Conservation (phyloP, 306 rosid species). For the Dryas octopetala region DNA sequence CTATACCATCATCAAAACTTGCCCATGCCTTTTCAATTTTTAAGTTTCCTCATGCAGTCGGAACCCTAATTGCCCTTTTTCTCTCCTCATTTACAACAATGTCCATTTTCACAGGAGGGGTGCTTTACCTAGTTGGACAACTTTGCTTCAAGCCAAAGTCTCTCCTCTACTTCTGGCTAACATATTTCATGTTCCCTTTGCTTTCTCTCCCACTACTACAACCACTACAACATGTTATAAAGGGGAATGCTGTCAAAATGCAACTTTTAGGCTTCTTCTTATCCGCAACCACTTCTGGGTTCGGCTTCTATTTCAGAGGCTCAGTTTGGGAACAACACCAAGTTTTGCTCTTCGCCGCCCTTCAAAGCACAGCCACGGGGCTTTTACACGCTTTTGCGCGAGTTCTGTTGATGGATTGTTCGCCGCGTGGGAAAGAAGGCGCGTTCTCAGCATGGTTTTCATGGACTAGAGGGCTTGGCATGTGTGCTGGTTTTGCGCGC, state of each 20-base stretch:
- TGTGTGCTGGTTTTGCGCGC: slow-evolving; percentile 54
- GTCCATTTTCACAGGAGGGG: slow-evolving; percentile 65
- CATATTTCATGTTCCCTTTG: slow-evolving; percentile 70
- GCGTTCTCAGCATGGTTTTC: slow-evolving; percentile 69
- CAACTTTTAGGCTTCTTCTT: slow-evolving; percentile 69
- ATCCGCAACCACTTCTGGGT: slow-evolving; percentile 45
- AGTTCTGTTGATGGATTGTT: slow-evolving; percentile 61
- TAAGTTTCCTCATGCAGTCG: slow-evolving; percentile 68
- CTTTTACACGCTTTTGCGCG: slow-evolving; percentile 66
- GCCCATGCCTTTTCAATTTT: slow-evolving; percentile 45
- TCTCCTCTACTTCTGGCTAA: slow-evolving; percentile 61
- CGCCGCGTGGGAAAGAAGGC: slow-evolving; percentile 73
- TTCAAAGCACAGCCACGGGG: slow-evolving; percentile 66
- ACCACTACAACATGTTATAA: slow-evolving; percentile 50
- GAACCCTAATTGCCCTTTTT: slow-evolving; percentile 48
- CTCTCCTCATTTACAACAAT: slow-evolving; percentile 68
- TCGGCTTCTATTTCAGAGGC: slow-evolving; percentile 49
- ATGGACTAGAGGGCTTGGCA: slow-evolving; percentile 60
- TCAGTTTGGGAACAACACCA: slow-evolving; percentile 44
- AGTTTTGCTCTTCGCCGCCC: slow-evolving; percentile 40
- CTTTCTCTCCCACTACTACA: slow-evolving; percentile 63
- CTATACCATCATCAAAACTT: neutral
- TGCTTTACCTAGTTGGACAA: slow-evolving; percentile 63
- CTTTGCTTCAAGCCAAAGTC: slow-evolving; percentile 58
- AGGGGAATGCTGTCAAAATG: slow-evolving; percentile 62